Percentiles rank a stretch among this genome's conserved stretches.
These are phyloP conservation scores for Beauveria sp. DNA, from an alignment of 2,329 filamentous ascomycete species.

Conservation along the genomic window DNA sequence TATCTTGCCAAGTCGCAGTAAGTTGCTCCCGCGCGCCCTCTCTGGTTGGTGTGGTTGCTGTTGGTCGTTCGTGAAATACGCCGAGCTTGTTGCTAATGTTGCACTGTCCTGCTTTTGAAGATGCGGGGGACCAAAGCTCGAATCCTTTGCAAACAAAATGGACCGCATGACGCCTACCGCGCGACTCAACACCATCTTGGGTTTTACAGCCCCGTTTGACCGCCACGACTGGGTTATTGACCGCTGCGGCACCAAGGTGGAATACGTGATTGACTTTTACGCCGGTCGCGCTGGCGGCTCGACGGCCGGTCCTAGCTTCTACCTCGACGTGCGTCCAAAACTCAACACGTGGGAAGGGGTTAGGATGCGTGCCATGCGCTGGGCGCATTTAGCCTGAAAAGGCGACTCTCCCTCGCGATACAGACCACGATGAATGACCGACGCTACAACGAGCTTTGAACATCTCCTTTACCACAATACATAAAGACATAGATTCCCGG, in stretches of 20 bases:
- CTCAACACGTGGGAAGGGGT: conserved; percentile 60
- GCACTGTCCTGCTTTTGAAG: conserved; percentile 15
- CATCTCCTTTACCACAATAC: conserved; percentile 8
- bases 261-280: conserved; percentile 99
- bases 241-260: conserved; percentile 73
- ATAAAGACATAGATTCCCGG: neutral
- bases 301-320: conserved; percentile 48
- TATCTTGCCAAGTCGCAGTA: conserved; percentile 51
- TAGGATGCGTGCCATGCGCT: conserved; percentile 54
- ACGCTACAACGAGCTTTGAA: neutral
- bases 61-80: no score
- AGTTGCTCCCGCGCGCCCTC: conserved; percentile 15
- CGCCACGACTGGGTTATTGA: conserved; percentile 97
- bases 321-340: conserved; percentile 61
- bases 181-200: conserved; percentile 71
- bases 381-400: conserved; percentile 39
- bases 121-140: conserved; percentile 73
- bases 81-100: neutral
- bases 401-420: neutral
- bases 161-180: conserved; percentile 71
- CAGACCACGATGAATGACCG: neutral
- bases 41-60: neutral
- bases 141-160: conserved; percentile 72
- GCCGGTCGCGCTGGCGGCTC: conserved; percentile 50
- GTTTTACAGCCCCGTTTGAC: conserved; percentile 91